Conservation (phyloP, 352 stramenopile genomes). For the Globisporangium lucens region DNA sequence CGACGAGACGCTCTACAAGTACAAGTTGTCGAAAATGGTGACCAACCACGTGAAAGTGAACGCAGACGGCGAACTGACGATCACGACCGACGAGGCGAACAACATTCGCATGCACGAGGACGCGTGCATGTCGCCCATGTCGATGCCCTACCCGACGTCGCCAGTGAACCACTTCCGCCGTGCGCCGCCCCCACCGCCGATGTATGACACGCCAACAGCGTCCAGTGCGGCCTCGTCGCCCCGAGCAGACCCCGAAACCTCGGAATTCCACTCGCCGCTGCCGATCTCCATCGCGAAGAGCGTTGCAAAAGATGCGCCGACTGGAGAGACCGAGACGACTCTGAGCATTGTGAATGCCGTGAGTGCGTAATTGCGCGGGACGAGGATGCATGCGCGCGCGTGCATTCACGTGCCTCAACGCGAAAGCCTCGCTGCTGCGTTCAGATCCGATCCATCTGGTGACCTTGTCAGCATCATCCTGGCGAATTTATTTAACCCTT, state of each 20-base stretch:
- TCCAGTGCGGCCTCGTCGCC: constrained; percentile 36
- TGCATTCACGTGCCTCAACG: background rate
- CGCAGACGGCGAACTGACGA: constrained; percentile 35
- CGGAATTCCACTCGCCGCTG: background rate
- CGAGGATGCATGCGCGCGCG: too few species aligned
- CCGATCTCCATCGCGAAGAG: constrained; percentile 5
- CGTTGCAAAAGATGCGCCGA: background rate
- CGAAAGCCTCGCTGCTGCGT: background rate
- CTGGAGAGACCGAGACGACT: background rate
- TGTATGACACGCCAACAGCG: constrained; percentile 21
- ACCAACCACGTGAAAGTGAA: constrained; percentile 52
- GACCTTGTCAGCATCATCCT: background rate
- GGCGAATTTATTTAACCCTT: background rate
- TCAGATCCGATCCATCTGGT: background rate
- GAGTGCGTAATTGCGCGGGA: background rate
- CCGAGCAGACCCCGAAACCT: constrained; percentile 1
- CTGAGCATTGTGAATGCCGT: background rate
- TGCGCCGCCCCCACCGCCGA: constrained; percentile 30
- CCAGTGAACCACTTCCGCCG: constrained; percentile 67
- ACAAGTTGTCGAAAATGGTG: constrained; percentile 64
- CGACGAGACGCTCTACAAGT: constrained; percentile 55
- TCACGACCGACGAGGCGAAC: constrained; percentile 45
- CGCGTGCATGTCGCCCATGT: constrained; percentile 39
- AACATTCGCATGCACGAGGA: constrained; percentile 48
- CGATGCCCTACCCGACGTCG: constrained; percentile 55